phyloP scores from a whole-genome alignment of 805 yeast genomes.

The Pichia eremophila region DNA sequence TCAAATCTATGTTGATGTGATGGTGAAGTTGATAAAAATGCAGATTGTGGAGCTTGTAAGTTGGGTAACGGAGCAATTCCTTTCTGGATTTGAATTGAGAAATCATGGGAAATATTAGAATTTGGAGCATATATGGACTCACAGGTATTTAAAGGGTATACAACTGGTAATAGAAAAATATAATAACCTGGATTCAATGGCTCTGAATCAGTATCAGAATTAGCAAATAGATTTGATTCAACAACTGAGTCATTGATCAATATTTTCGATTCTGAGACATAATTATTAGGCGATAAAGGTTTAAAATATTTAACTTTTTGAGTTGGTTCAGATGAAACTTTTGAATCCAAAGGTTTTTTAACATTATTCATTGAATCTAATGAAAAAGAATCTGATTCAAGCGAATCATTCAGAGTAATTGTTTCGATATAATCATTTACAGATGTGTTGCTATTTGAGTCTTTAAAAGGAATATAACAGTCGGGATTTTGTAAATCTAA shows the following conservation, averaged over 20 bases:
- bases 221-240: conserved; percentile 13
- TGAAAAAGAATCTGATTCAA: conserved; percentile 4
- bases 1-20: conserved; percentile 16
- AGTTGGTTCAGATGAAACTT: conserved; percentile 16
- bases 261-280: conserved; percentile 13
- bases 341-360: conserved; percentile 9
- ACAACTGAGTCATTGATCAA: conserved; percentile 5
- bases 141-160: conserved; percentile 54
- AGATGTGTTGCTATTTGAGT: neutral
- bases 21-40: conserved; percentile 29
- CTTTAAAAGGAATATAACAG: conserved; percentile 27
- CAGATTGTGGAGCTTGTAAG: conserved; percentile 23
- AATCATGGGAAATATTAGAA: conserved; percentile 37
- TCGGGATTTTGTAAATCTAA: conserved; percentile 32
- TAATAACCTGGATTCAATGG: conserved; percentile 56
- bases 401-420: conserved; percentile 3
- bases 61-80: conserved; percentile 18
- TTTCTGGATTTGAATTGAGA: conserved; percentile 32
- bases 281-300: conserved; percentile 17
- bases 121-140: conserved; percentile 47
- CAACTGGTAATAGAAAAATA: conserved; percentile 54
- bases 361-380: neutral
- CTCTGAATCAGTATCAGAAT: neutral
- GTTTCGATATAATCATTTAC: conserved; percentile 13
- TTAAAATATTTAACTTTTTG: conserved; percentile 19